phyloP scores from a whole-genome alignment of 805 yeast genomes.

The Saccharomycopsis capsularis region DNA sequence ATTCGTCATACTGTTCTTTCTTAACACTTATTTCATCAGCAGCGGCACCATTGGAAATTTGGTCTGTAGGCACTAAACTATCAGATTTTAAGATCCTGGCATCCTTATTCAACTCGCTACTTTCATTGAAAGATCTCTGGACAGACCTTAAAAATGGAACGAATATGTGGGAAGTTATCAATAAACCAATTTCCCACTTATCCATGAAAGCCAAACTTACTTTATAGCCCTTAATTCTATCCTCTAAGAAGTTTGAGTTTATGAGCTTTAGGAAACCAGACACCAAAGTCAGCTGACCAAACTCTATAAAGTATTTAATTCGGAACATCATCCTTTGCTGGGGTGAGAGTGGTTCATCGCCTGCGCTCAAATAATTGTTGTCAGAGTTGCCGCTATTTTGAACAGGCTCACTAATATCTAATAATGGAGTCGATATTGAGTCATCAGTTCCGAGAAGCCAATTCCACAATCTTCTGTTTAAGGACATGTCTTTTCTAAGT shows the following conservation, averaged over 20 bases:
- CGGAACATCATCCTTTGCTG: conserved; percentile 26
- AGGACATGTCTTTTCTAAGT: conserved; percentile 82
- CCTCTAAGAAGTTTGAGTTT: conserved; percentile 23
- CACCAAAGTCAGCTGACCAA: conserved; percentile 46
- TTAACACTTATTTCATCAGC: background rate
- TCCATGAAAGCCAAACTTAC: conserved; percentile 76
- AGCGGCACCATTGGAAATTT: no score
- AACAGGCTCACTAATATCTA: conserved; percentile 6
- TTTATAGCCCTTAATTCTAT: conserved; percentile 46
- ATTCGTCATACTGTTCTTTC: conserved; percentile 33
- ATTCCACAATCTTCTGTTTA: conserved; percentile 87
- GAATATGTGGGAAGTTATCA: conserved; percentile 62
- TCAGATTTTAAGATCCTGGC: no score
- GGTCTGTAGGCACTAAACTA: background rate
- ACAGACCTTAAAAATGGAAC: conserved; percentile 50
- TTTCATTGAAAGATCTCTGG: conserved; percentile 11
- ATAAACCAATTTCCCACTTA: conserved; percentile 87
- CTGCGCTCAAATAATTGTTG: conserved; percentile 4
- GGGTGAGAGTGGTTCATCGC: conserved; percentile 12
- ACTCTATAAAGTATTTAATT: conserved; percentile 50
- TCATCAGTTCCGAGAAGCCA: conserved; percentile 84
- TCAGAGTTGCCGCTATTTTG: conserved; percentile 17
- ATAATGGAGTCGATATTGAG: conserved; percentile 4
- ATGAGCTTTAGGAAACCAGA: conserved; percentile 49
- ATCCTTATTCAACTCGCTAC: background rate